Evolutionary conservation across 1,284 basidiomycete species (phyloP).

Genomic region (Trichosporon coremiiforme): DNA sequence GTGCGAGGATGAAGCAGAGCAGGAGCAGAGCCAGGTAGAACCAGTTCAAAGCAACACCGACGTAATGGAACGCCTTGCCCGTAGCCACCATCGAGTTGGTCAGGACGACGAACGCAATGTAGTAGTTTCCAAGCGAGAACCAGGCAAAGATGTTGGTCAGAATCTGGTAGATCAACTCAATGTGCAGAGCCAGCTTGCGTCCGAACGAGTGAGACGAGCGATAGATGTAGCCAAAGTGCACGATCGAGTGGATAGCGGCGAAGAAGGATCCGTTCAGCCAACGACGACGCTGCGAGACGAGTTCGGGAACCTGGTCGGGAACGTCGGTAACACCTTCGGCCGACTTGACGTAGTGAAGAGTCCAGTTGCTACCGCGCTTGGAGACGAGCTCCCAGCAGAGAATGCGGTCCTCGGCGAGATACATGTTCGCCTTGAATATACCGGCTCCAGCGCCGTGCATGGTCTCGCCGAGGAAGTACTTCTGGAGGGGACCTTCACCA

Average conservation of each 20-base stretch:
- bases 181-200: constrained; percentile 90
- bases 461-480: constrained; percentile 94
- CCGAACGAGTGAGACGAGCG: constrained; percentile 79
- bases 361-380: constrained; percentile 82
- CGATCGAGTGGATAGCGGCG: constrained; percentile 83
- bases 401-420: constrained; percentile 78
- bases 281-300: constrained; percentile 87
- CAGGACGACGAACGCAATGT: constrained; percentile 70
- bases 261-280: constrained; percentile 99
- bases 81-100: constrained; percentile 20
- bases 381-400: constrained; percentile 92
- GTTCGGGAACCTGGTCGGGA: constrained; percentile 82
- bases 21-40: constrained; percentile 83
- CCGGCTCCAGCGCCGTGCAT: constrained; percentile 88
- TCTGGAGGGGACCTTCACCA: constrained; percentile 83
- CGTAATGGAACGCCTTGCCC: constrained; percentile 57
- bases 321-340: constrained; percentile 91
- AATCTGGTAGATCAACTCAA: constrained; percentile 85
- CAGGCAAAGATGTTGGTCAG: constrained; percentile 90
- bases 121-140: constrained; percentile 88
- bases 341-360: constrained; percentile 89
- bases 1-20: constrained; percentile 83
- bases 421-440: constrained; percentile 94
- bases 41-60: constrained; percentile 81
- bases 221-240: constrained; percentile 92